These are phyloP conservation scores for Cicer judaicum DNA, from an alignment of 306 rosid genomes.

Conservation along the genomic window DNA sequence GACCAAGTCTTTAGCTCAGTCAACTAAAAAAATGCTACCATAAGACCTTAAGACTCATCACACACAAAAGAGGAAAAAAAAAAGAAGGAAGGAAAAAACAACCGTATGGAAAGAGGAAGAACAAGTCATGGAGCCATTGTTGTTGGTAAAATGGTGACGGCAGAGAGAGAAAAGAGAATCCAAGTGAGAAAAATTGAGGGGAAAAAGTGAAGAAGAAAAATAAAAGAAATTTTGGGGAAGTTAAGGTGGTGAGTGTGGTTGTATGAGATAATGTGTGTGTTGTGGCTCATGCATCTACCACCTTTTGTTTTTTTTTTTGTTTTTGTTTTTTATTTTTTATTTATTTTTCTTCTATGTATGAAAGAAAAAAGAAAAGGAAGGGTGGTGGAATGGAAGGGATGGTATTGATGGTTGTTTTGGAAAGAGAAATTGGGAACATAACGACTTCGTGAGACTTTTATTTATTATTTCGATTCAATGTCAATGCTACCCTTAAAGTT, in stretches of 20 bases:
- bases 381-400: constrained; percentile 56
- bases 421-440: constrained; percentile 46
- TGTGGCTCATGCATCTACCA: constrained; percentile 94
- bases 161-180: constrained; percentile 41
- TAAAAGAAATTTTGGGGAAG: constrained; percentile 53
- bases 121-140: constrained; percentile 35
- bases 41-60: constrained; percentile 49
- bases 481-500: constrained; percentile 59
- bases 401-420: constrained; percentile 48
- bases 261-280: constrained; percentile 50
- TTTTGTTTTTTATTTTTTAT: neutral
- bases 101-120: constrained; percentile 36
- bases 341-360: constrained; percentile 8
- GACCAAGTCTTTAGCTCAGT: constrained; percentile 45
- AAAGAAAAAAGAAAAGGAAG: constrained; percentile 32
- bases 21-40: constrained; percentile 63
- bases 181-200: constrained; percentile 42
- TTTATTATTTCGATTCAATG: constrained; percentile 41
- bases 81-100: constrained; percentile 23
- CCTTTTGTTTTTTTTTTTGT: constrained; percentile 64
- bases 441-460: constrained; percentile 40
- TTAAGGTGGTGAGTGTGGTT: constrained; percentile 63
- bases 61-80: constrained; percentile 39
- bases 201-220: constrained; percentile 25
- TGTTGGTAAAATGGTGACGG: constrained; percentile 25